Evolutionary conservation across 1,139 yeast genomes (phyloP).

Genomic region (Petasospora fabianii): DNA sequence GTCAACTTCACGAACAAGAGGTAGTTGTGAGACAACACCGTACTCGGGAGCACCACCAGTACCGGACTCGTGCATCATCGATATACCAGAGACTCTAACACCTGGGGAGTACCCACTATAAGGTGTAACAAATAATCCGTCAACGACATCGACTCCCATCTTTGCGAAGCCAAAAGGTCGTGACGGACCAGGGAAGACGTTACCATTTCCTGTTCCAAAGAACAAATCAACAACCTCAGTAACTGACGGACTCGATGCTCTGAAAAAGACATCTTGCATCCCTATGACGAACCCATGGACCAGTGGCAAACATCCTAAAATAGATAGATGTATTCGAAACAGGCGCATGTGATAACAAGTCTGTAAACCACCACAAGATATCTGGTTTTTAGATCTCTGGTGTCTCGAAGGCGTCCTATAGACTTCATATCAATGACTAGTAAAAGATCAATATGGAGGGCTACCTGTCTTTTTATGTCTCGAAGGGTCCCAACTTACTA

Average conservation of each 20-base stretch:
- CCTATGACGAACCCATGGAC: neutral
- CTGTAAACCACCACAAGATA: no score
- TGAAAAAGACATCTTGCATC: neutral
- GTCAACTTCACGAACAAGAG: constrained; percentile 26
- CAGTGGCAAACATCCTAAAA: no score
- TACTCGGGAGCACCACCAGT: constrained; percentile 40
- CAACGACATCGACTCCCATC: constrained; percentile 35
- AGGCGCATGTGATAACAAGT: no score
- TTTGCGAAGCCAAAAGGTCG: constrained; percentile 41
- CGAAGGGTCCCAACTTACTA: no score
- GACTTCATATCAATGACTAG: neutral
- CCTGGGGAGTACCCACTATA: constrained; percentile 36
- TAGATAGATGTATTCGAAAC: no score
- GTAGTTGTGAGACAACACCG: constrained; percentile 35
- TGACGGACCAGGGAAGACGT: constrained; percentile 38
- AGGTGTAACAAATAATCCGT: constrained; percentile 28
- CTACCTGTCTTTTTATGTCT: no score
- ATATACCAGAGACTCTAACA: constrained; percentile 34
- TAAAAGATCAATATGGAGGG: constrained; percentile 1
- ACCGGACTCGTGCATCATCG: constrained; percentile 41
- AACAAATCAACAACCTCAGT: constrained; percentile 29
- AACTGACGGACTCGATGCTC: neutral
- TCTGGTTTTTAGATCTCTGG: no score
- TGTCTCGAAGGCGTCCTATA: no score
- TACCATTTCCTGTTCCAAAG: constrained; percentile 36